Base-by-base conservation (phyloP, 106 monocot genomes). In the Phalaenopsis aphrodite region DNA sequence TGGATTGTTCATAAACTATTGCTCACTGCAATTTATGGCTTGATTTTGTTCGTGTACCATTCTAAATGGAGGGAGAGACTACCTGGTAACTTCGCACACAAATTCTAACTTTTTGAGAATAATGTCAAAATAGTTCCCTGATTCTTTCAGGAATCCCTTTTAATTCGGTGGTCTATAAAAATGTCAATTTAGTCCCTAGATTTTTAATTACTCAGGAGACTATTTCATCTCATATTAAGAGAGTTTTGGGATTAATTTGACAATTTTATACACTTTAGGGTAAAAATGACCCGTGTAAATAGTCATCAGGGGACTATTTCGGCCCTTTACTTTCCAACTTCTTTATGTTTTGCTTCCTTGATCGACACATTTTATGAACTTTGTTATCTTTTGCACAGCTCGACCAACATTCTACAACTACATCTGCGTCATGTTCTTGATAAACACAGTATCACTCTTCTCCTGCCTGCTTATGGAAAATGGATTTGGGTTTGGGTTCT, bases 381-480 rank as follows among this genome's bases (percentile, higher is more conserved):
- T 48, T 42, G 55, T 79, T 1, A 6, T 23, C 36, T 36, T 47
- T 83, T 69, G 12, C 82, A 72, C 92, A 98, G 97, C 90, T 72
- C 90, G 86, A 75, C 97, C 97, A 18, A 86, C 90, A 49, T 98
- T 94, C 82, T 91, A 94, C 88, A 90, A 97, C 12, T 97, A 97
- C 67, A 86, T 92, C 48, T 84, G 84, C 56, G 86, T 78, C 21
- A 98, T 98, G 94, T 84, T 92, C 66, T 52, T 86, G 41, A 76
- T 98, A 36, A 90, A 92, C 85, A 78, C 42, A 21, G 16, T 87
- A 39, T 82, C 88, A 37, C 81, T 98, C 75, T 87, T 94, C 77
- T 87, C 87, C 6, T 98, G 92, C 68, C 37, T 85, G 47, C 85
- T 98, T 43, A 64, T 88, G 21, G 90, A 85, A 85, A 92, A 84